Conservation (phyloP, 2,329 filamentous ascomycete genomes). For the Aspergillus ochraceoroseus region DNA sequence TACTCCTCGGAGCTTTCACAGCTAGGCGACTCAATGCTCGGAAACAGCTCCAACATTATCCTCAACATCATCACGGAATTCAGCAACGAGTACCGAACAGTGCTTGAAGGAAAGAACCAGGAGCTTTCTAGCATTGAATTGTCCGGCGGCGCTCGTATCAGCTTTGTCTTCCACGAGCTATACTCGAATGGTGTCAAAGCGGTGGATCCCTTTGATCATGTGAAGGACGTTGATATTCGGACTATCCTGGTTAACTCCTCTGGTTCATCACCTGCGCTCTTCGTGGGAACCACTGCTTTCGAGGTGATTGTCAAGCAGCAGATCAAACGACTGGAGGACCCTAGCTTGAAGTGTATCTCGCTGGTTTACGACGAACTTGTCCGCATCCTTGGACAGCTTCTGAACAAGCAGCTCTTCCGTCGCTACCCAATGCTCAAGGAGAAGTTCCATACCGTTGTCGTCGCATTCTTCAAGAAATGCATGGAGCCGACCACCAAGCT, state of each 20-base stretch:
- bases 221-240: conserved; percentile 96
- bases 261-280: conserved; percentile 92
- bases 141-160: conserved; percentile 95
- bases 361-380: conserved; percentile 97
- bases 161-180: conserved; percentile 97
- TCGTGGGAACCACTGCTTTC: conserved; percentile 96
- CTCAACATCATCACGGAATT: conserved; percentile 99
- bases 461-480: conserved; percentile 93
- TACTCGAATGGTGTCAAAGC: conserved; percentile 98
- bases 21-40: conserved; percentile 88
- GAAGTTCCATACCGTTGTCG: conserved; percentile 90
- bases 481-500: conserved; percentile 99
- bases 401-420: conserved; percentile 83
- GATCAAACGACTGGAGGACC: conserved; percentile 93
- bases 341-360: conserved; percentile 93
- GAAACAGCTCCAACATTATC: conserved; percentile 93
- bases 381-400: conserved; percentile 83
- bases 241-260: conserved; percentile 98
- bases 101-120: conserved; percentile 92
- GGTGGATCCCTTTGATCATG: conserved; percentile 92
- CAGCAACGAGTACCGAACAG: conserved; percentile 92
- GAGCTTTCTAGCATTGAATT: conserved; percentile 92
- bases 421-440: conserved; percentile 94
- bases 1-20: conserved; percentile 76
- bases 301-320: conserved; percentile 98